Base-by-base conservation (phyloP, 257 asterid species). In the Perilla frutescens region DNA sequence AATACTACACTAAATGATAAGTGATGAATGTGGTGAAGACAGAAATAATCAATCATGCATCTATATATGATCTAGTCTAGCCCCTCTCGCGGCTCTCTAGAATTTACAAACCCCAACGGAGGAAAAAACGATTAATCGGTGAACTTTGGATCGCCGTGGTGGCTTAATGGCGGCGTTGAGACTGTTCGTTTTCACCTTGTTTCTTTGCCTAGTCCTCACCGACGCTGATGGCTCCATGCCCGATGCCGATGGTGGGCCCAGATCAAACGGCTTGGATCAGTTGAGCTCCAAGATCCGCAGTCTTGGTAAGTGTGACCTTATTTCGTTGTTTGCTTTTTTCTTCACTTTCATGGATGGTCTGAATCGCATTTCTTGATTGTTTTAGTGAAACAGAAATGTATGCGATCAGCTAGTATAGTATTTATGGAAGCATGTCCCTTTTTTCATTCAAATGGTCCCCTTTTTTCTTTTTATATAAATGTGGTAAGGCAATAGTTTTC, bases 201-300 rank as follows among this genome's bases (percentile, higher is more conserved):
- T 72, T 53, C 26, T 79, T 3, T 70, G 64, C 62, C 20, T 81
- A 0, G 48, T 77, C 61, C 56, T 70, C 78, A 88, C 76, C 39
- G 81, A 81, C 9, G 86, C 77, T 41, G 87, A 76, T 11, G 73
- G n/a, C 41, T 57, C 80, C 31, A 26, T 57, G 12, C 37, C 86
- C 7, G 73, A 37, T 53, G 80, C 66, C 58, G 86, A 66, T 32
- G 81, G 29, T 34, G 81, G 58, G 6, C 67, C 66, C 50, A 72
- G 81, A 75, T 83, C 90, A 65, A 86, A 76, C 65, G 81, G 74
- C 65, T 31, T 73, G 5, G 87, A 79, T 75, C 82, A 77, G 37
- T 85, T 89, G 15, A 82, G 80, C 58, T 83, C 89, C 49, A 86
- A 83, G 94, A 87, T 91, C 87, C 84, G 67, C 6, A 54, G 70